Percentiles rank a stretch among this genome's conserved stretches.
Conservation (phyloP, 225 moss, liverwort and hornwort genomes). For the Sphagnum tenellum region DNA sequence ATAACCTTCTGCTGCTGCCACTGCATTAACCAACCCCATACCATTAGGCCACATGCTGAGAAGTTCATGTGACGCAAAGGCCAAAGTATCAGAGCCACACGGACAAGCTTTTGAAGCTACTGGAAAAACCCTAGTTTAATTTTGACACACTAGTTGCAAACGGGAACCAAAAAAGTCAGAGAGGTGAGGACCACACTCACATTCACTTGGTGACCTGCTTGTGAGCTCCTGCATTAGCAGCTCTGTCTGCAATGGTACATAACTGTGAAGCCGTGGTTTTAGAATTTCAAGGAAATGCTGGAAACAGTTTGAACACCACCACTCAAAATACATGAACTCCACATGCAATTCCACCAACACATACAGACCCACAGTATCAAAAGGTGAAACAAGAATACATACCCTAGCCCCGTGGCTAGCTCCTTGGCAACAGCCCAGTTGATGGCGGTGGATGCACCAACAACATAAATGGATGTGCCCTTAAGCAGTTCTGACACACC, state of each 20-base stretch:
- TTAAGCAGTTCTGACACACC: constrained; percentile 78
- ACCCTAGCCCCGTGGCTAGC: constrained; percentile 74
- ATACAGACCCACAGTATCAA: background rate
- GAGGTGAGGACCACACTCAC: constrained; percentile 12
- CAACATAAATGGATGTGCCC: constrained; percentile 76
- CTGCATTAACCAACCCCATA: constrained; percentile 11
- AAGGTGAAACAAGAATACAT: constrained; percentile 7
- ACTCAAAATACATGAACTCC: too few species aligned
- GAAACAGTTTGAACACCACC: too few species aligned
- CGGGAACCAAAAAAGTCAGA: background rate
- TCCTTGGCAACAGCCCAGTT: constrained; percentile 84
- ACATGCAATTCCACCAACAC: background rate
- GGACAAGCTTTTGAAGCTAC: too few species aligned
- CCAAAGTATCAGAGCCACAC: too few species aligned
- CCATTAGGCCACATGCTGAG: too few species aligned
- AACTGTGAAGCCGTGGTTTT: constrained; percentile 23
- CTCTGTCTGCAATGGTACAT: constrained; percentile 65
- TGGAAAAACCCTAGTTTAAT: background rate
- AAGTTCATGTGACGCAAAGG: too few species aligned
- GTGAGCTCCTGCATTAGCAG: constrained; percentile 59
- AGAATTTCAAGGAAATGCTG: too few species aligned
- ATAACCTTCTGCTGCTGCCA: constrained; percentile 56
- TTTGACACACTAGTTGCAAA: background rate
- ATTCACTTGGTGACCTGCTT: constrained; percentile 34
- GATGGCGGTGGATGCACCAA: constrained; percentile 68